Evolutionary conservation across 2,329 filamentous ascomycete genomes (phyloP).

Genomic region (Fusarium sororula): DNA sequence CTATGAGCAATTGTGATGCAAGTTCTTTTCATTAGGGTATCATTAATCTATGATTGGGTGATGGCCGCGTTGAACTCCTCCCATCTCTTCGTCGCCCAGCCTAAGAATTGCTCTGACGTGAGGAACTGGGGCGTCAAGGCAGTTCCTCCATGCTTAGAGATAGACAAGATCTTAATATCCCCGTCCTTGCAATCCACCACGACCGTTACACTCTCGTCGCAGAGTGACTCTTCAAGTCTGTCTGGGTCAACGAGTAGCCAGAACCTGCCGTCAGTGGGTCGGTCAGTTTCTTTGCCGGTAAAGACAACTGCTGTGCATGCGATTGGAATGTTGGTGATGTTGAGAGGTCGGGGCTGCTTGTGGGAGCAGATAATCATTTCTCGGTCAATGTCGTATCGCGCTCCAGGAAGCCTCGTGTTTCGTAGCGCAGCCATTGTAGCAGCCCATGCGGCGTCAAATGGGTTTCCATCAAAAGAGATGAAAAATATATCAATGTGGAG

Average conservation of each 20-base stretch:
- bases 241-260: slow-evolving; percentile 93
- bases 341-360: slow-evolving; percentile 63
- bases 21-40: slow-evolving; percentile 38
- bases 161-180: slow-evolving; percentile 67
- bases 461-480: slow-evolving; percentile 90
- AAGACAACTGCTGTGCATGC: slow-evolving; percentile 84
- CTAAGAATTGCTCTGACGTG: slow-evolving; percentile 69
- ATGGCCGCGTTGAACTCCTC: slow-evolving; percentile 49
- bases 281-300: slow-evolving; percentile 66
- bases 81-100: slow-evolving; percentile 49
- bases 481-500: slow-evolving; percentile 96
- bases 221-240: slow-evolving; percentile 86
- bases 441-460: slow-evolving; percentile 91
- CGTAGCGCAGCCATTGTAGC: slow-evolving; percentile 82
- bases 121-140: slow-evolving; percentile 70
- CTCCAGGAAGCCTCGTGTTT: slow-evolving; percentile 79
- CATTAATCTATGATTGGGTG: slow-evolving; percentile 41
- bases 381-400: slow-evolving; percentile 84
- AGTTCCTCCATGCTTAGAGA: slow-evolving; percentile 87
- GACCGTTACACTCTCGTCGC: slow-evolving; percentile 82
- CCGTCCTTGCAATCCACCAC: slow-evolving; percentile 73
- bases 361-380: slow-evolving; percentile 81
- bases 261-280: slow-evolving; percentile 57
- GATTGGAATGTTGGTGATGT: slow-evolving; percentile 74
- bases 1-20: background rate